Evolutionary conservation across 257 asterid species (phyloP).

Genomic region (Nicotiana tomentosiformis): DNA sequence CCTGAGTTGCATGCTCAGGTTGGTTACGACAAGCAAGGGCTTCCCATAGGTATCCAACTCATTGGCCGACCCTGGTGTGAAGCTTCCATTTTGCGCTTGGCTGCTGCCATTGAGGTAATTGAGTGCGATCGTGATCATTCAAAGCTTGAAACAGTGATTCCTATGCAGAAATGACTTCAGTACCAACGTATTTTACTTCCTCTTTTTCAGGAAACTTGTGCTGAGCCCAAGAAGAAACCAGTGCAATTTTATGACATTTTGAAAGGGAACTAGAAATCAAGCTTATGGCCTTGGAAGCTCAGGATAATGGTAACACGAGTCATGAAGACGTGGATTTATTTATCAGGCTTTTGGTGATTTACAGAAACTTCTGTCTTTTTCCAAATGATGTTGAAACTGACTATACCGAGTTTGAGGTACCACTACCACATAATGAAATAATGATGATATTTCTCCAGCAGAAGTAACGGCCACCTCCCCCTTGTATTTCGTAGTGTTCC

Average conservation of each 20-base stretch:
- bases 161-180: background rate
- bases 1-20: conserved; percentile 32
- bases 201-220: conserved; percentile 57
- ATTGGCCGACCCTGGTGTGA: conserved; percentile 98
- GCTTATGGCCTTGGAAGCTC: background rate
- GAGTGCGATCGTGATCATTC: background rate
- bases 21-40: conserved; percentile 93
- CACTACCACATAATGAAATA: background rate
- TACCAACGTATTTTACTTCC: background rate
- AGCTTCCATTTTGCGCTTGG: conserved; percentile 81
- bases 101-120: conserved; percentile 79
- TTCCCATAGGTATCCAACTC: conserved; percentile 88
- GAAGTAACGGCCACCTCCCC: background rate
- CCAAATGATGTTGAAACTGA: background rate
- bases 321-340: background rate
- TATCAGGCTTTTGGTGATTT: background rate
- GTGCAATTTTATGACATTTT: conserved; percentile 64
- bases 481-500: background rate
- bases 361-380: background rate
- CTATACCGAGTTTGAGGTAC: background rate
- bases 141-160: background rate
- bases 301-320: background rate
- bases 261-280: conserved; percentile 44
- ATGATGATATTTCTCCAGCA: background rate
- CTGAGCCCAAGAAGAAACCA: conserved; percentile 69